These are phyloP conservation scores for Microbotryomycetes sp. DNA, from an alignment of 1,284 basidiomycete genomes.

Conservation along the genomic window DNA sequence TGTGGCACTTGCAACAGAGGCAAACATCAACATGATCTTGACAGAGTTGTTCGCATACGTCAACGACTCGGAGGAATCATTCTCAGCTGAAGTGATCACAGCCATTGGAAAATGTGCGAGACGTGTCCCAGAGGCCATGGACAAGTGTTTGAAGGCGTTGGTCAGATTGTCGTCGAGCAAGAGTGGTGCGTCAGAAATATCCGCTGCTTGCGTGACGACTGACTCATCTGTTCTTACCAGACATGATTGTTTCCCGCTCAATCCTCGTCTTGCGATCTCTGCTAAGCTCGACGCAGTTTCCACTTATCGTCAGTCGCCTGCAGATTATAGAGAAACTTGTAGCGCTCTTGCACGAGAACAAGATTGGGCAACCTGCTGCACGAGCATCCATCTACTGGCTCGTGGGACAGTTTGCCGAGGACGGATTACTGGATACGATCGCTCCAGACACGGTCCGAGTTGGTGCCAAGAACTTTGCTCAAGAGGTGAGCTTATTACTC, in stretches of 20 bases:
- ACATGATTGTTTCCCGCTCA: conserved; percentile 62
- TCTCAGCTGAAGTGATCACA: conserved; percentile 63
- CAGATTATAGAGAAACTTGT: conserved; percentile 57
- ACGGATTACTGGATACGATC: conserved; percentile 23
- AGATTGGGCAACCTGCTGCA: conserved; percentile 67
- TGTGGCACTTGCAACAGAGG: conserved; percentile 53
- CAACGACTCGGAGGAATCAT: conserved; percentile 55
- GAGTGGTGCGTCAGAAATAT: conserved; percentile 49
- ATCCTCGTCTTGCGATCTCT: conserved; percentile 77
- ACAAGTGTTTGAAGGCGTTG: conserved; percentile 64
- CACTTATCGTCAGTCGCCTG: conserved; percentile 30
- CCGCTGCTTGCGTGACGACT: neutral
- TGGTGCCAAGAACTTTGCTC: conserved; percentile 59
- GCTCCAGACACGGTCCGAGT: conserved; percentile 78
- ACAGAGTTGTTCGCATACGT: conserved; percentile 67
- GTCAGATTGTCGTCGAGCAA: conserved; percentile 60
- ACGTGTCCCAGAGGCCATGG: conserved; percentile 57
- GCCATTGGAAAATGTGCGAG: conserved; percentile 70
- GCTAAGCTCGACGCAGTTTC: conserved; percentile 50
- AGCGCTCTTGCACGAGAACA: conserved; percentile 58
- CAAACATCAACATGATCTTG: conserved; percentile 62
- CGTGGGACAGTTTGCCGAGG: conserved; percentile 70
- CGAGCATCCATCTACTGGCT: conserved; percentile 82
- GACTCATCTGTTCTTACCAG: conserved; percentile 41
- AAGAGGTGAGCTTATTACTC: conserved; percentile 53